These are phyloP conservation scores for Auricularia sp. DNA, from an alignment of 768 basidiomycete species.

Conservation along the genomic window DNA sequence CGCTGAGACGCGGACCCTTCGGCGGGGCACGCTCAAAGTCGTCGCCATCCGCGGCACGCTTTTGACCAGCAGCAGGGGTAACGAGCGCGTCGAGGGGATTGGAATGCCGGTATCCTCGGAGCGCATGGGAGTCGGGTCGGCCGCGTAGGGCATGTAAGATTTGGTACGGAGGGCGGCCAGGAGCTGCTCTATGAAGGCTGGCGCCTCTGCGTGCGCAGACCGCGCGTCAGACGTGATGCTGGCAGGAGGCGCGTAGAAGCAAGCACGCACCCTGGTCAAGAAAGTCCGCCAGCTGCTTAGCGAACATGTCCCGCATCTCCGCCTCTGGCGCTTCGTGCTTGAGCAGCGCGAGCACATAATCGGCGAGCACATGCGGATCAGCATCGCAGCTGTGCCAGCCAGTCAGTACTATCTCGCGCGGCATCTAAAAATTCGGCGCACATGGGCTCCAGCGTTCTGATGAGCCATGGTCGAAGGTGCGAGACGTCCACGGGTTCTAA, in stretches of 20 bases:
- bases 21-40: constrained; percentile 50
- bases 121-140: constrained; percentile 3
- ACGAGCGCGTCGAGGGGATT: constrained; percentile 60
- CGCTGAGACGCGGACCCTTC: constrained; percentile 61
- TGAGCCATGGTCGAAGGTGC: constrained; percentile 80
- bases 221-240: constrained; percentile 1
- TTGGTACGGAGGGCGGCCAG: constrained; percentile 78
- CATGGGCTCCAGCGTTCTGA: constrained; percentile 87
- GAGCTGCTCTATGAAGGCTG: constrained; percentile 70
- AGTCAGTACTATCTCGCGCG: constrained; percentile 2
- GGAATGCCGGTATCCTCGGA: constrained; percentile 58
- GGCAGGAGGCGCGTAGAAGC: not conserved
- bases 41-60: constrained; percentile 54
- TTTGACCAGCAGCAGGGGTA: constrained; percentile 38
- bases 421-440: constrained; percentile 25
- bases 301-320: constrained; percentile 73
- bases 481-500: constrained; percentile 24
- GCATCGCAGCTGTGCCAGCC: constrained; percentile 71
- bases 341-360: constrained; percentile 88
- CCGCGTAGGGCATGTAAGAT: constrained; percentile 66
- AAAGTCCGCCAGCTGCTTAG: constrained; percentile 78
- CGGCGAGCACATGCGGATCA: constrained; percentile 84
- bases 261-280: constrained; percentile 66
- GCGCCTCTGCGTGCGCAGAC: constrained; percentile 40
- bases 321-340: constrained; percentile 78